Percentiles rank a stretch among this genome's conserved stretches.
phyloP scores from a whole-genome alignment of 2,329 filamentous ascomycete genomes.

The Pestalotiopsis sp. region DNA sequence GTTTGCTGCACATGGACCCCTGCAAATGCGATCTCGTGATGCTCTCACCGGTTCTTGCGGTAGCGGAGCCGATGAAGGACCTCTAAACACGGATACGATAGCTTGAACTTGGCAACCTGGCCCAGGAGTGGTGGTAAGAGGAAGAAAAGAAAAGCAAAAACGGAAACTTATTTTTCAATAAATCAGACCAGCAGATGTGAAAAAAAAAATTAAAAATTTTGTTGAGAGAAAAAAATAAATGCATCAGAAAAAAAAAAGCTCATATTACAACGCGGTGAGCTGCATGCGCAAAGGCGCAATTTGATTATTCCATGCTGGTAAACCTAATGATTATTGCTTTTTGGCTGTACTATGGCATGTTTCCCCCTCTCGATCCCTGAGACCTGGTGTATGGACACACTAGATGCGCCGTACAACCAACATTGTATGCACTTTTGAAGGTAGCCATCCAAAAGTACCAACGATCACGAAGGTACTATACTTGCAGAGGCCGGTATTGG shows the following conservation, averaged over 20 bases:
- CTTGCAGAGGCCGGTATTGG: background rate
- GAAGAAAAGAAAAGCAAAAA: background rate
- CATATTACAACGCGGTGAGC: background rate
- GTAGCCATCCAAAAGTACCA: background rate
- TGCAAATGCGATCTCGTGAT: conserved; percentile 6
- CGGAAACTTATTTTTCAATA: background rate
- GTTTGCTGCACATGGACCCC: background rate
- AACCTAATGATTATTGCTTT: background rate
- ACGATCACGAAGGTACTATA: background rate
- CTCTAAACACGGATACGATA: background rate
- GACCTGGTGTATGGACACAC: background rate
- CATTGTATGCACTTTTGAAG: background rate
- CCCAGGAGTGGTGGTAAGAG: background rate
- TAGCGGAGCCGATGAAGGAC: conserved; percentile 3
- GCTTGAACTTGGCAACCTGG: background rate
- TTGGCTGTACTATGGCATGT: background rate
- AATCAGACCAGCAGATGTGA: background rate
- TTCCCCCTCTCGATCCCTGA: background rate
- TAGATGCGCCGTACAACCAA: background rate
- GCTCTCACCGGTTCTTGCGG: conserved; percentile 1
- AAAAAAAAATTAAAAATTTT: background rate
- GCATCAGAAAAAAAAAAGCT: background rate
- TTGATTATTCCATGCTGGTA: background rate
- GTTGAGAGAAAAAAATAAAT: background rate
- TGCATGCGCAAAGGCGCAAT: background rate